These are phyloP conservation scores for Xylariaceae sp. DNA, from an alignment of 2,329 filamentous ascomycete genomes.

Conservation along the genomic window DNA sequence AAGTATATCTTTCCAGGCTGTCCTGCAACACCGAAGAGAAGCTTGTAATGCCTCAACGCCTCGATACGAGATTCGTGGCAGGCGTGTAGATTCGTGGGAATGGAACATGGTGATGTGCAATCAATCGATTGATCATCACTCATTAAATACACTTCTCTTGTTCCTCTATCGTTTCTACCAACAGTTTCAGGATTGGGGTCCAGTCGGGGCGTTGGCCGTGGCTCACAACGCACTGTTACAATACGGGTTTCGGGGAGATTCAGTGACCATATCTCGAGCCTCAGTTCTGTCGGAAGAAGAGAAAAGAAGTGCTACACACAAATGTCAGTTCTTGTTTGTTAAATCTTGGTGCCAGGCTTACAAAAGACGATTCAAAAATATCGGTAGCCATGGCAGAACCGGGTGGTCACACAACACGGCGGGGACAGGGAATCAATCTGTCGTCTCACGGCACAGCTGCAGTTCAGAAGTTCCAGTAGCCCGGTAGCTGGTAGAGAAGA, in stretches of 20 bases:
- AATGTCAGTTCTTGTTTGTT: neutral
- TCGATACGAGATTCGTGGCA: slow-evolving; percentile 47
- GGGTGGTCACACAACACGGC: too few species aligned
- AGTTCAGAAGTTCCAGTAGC: too few species aligned
- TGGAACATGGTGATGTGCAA: slow-evolving; percentile 40
- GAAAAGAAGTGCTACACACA: slow-evolving; percentile 40
- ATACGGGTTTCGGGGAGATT: slow-evolving; percentile 43
- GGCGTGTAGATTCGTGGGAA: slow-evolving; percentile 45
- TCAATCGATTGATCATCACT: neutral
- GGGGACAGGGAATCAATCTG: too few species aligned
- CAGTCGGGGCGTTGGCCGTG: slow-evolving; percentile 2
- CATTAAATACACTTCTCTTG: neutral
- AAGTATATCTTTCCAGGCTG: slow-evolving; percentile 43
- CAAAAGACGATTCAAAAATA: slow-evolving; percentile 6
- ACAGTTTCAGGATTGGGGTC: too few species aligned
- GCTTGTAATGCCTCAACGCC: slow-evolving; percentile 38
- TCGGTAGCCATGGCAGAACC: neutral
- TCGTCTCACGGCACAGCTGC: too few species aligned
- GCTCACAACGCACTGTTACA: slow-evolving; percentile 41
- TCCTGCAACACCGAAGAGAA: slow-evolving; percentile 42
- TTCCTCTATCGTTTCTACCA: too few species aligned
- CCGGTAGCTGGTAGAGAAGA: too few species aligned
- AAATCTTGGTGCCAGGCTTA: slow-evolving; percentile 9
- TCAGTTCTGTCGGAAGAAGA: slow-evolving; percentile 45
- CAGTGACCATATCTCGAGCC: slow-evolving; percentile 47